Conservation (phyloP, 129 eudicot species). For the Artemisia argyi region DNA sequence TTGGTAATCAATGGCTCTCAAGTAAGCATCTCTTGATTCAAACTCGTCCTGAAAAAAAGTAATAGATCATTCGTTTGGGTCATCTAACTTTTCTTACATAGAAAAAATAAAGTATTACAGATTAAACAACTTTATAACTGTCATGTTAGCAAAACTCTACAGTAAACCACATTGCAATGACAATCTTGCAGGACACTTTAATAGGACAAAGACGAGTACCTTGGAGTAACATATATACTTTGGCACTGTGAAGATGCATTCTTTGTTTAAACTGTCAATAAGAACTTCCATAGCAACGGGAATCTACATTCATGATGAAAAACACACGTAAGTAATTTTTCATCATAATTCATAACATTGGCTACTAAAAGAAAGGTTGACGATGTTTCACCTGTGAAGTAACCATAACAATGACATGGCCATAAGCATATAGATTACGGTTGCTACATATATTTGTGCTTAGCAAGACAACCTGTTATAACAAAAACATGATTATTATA, state of each 20-base stretch:
- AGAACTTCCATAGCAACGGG: conserved; percentile 79
- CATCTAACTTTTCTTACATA: too few relatives aligned
- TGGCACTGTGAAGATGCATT: conserved; percentile 89
- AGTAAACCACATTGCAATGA: conserved; percentile 3
- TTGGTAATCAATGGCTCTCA: conserved; percentile 67
- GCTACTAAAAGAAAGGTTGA: too few relatives aligned
- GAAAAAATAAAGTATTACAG: not conserved
- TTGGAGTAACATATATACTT: conserved; percentile 74
- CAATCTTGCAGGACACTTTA: conserved; percentile 8
- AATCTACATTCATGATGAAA: conserved; percentile 42
- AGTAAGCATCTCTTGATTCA: conserved; percentile 54
- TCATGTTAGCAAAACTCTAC: not conserved
- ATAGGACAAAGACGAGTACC: conserved; percentile 44
- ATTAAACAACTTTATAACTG: not conserved
- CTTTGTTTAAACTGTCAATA: conserved; percentile 78
- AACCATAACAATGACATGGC: conserved; percentile 62
- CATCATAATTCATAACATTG: too few relatives aligned
- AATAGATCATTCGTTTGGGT: not conserved
- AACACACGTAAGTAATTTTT: not conserved
- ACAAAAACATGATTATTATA: conserved; percentile 8
- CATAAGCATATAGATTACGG: conserved; percentile 54
- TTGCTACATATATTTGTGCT: conserved; percentile 46
- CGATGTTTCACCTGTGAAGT: conserved; percentile 68
- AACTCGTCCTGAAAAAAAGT: conserved; percentile 46
- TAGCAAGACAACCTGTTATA: conserved; percentile 59